Conservation (phyloP, 208 protist genomes). For the Trypanosomatidae sp. region DNA sequence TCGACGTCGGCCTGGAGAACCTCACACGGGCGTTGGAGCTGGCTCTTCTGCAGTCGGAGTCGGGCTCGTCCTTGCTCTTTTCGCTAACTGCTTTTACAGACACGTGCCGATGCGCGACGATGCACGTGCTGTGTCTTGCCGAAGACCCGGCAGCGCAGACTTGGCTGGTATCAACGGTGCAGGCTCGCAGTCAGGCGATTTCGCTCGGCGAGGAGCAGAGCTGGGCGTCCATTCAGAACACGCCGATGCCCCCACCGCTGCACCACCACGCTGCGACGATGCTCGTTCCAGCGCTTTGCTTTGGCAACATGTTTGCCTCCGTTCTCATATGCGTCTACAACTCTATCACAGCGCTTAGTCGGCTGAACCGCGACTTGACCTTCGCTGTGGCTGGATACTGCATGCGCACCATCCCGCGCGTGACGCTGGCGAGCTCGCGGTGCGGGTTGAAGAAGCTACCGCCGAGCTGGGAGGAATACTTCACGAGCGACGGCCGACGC, state of each 20-base stretch:
- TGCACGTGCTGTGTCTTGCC: constrained; percentile 77
- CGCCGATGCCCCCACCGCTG: constrained; percentile 63
- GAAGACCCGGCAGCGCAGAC: constrained; percentile 70
- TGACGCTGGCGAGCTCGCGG: constrained; percentile 45
- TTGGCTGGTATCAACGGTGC: constrained; percentile 70
- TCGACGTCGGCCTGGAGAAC: constrained; percentile 86
- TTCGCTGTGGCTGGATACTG: constrained; percentile 66
- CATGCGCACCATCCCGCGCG: constrained; percentile 76
- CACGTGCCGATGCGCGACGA: constrained; percentile 58
- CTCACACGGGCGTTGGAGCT: constrained; percentile 61
- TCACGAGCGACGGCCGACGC: constrained; percentile 71
- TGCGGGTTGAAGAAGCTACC: constrained; percentile 48
- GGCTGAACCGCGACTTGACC: constrained; percentile 68
- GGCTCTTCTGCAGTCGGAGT: constrained; percentile 59
- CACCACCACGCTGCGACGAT: constrained; percentile 80
- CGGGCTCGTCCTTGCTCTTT: constrained; percentile 80
- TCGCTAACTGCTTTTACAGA: constrained; percentile 83
- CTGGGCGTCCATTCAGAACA: constrained; percentile 76
- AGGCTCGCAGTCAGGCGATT: constrained; percentile 62
- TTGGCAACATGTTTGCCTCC: constrained; percentile 81
- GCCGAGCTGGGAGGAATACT: constrained; percentile 72
- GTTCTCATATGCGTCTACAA: constrained; percentile 87
- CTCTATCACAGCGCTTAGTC: constrained; percentile 59
- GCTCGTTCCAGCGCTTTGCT: constrained; percentile 71
- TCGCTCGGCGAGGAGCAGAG: constrained; percentile 61